Evolutionary conservation across 768 basidiomycete genomes (phyloP), one percentile per base, ranked within the genome.

Genomic region (Amyloporia xantha): DNA sequence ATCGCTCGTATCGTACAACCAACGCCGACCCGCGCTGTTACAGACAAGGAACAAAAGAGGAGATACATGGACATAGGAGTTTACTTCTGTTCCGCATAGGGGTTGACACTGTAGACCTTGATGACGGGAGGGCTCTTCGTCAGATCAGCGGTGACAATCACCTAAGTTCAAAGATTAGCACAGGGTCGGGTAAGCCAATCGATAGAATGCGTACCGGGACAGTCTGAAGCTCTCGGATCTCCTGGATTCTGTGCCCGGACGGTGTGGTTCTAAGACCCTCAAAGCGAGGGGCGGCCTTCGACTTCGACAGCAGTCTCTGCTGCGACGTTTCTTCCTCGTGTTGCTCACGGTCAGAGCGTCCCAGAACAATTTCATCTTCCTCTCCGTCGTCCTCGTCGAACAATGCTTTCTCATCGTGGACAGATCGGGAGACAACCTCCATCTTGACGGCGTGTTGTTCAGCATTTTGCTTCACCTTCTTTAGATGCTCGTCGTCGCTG

Each of bases 51-150:
- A 43, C 15, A 39, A 33, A 36, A 41, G 37, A 43, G 33, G 26
- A 48, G 15, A 37, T 19, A 50, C 47, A 48, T 46, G 35, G 44
- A 27, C 39, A 11, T 48, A 42, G 37, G 30, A 28, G 21, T 17
- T 27, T 28, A 23, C 52, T 58, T 49, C 51, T 73, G 73, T 66
- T 77, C 78, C 36, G 89, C 84, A 66, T 89, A 94, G 6, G 92
- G 92, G 63, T 93, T 93, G 61, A 92, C 88, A 59, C 91, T 92
- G 74, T 93, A 93, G 49, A 98, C 92, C 68, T 96, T 94, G 75
- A 98, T 87, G 60, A 97, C 90, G 3, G 93, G 93, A 35, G 93
- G 93, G 58, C 88, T 91, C 79, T 95, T 96, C 53, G 91, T 91
- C 58, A 95, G 69, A 66, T 97, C 93, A 26, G 91, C 91, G 36